Evolutionary conservation across 345 rosid species (phyloP).

Genomic region (Clarkia xantiana): DNA sequence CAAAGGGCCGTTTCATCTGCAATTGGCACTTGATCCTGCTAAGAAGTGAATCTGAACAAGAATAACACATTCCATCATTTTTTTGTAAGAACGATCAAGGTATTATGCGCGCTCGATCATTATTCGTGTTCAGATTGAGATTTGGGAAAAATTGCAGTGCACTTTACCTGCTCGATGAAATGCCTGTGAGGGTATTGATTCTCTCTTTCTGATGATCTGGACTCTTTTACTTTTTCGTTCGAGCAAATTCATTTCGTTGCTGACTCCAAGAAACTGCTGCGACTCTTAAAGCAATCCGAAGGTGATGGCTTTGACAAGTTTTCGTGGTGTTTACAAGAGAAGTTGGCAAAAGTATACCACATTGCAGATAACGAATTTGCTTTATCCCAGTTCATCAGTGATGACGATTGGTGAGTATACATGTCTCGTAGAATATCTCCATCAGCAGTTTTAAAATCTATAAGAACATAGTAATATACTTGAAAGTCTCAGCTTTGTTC

Average conservation of each 20-base stretch:
- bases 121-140: no score
- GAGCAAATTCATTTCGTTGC: no score
- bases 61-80: no score
- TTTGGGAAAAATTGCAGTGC: not conserved
- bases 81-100: no score
- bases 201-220: not conserved
- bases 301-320: conserved; percentile 10
- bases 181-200: conserved; percentile 2
- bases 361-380: not conserved
- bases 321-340: conserved; percentile 6
- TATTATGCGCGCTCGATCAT: no score
- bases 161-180: conserved; percentile 9
- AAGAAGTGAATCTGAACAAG: no score
- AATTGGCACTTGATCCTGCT: no score
- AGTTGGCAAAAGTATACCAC: conserved; percentile 9
- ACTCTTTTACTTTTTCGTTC: not conserved
- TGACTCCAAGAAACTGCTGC: no score
- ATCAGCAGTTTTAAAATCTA: not conserved
- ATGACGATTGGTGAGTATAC: conserved; percentile 8
- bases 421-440: not conserved
- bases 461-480: no score
- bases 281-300: no score
- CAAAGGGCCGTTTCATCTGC: no score
- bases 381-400: not conserved
- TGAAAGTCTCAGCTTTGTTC: no score